Evolutionary conservation across 2,329 filamentous ascomycete species (phyloP).

Genomic region (Ophiostoma piceae): DNA sequence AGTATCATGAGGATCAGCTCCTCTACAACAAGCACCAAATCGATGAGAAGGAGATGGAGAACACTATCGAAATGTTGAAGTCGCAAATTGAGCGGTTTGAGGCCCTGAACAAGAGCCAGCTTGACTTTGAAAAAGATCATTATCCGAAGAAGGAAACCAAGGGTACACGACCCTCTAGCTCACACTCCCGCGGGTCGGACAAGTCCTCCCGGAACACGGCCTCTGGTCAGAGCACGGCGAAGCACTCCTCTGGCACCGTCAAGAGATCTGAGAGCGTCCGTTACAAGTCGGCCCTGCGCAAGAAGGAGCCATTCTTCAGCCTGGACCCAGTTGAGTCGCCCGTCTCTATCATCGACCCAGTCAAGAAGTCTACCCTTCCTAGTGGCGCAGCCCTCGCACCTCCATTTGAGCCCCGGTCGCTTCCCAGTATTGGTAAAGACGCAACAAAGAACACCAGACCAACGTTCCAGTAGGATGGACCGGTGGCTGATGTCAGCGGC

Average conservation of each 20-base stretch:
- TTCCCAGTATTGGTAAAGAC: neutral
- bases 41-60: constrained; percentile 49
- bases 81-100: constrained; percentile 42
- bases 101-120: constrained; percentile 41
- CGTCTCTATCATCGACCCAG: constrained; percentile 28
- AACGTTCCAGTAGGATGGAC: constrained; percentile 20
- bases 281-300: constrained; percentile 24
- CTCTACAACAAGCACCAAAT: constrained; percentile 59
- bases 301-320: constrained; percentile 26
- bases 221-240: constrained; percentile 15
- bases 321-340: constrained; percentile 34
- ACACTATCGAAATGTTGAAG: constrained; percentile 41
- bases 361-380: constrained; percentile 39
- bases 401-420: constrained; percentile 43
- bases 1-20: constrained; percentile 53
- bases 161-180: constrained; percentile 29
- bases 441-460: neutral
- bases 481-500: neutral
- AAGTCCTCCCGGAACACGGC: constrained; percentile 13
- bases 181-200: neutral
- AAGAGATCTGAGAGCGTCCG: constrained; percentile 26
- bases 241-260: constrained; percentile 19
- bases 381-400: constrained; percentile 46
- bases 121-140: constrained; percentile 42
- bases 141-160: constrained; percentile 35